These are phyloP conservation scores for Diospyros kaki DNA, from an alignment of 148 eudicot species.

Conservation along the genomic window DNA sequence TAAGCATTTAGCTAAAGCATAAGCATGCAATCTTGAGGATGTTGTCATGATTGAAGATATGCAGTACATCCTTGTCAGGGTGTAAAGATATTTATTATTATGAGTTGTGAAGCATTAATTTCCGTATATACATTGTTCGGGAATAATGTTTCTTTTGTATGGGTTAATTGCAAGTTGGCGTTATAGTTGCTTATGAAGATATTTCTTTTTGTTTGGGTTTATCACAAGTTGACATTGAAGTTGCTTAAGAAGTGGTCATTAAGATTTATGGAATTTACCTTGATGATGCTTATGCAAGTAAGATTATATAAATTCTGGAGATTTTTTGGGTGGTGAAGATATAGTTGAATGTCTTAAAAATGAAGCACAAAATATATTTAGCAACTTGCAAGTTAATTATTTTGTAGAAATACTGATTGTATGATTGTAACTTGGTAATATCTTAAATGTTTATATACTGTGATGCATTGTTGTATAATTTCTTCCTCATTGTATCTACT, in stretches of 20 bases:
- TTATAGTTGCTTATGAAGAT: neutral
- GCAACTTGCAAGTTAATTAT: neutral
- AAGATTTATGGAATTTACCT: neutral
- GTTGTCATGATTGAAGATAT: neutral
- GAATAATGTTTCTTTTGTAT: neutral
- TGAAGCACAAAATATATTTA: neutral
- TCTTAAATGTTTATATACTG: neutral
- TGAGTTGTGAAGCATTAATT: neutral
- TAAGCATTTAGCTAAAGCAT: constrained; percentile 23
- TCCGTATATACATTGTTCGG: neutral
- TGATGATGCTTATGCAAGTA: neutral
- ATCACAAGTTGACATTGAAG: neutral
- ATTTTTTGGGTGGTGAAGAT: neutral
- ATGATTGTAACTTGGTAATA: neutral
- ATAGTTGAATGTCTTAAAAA: neutral
- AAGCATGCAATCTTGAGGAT: neutral
- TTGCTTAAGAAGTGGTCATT: neutral
- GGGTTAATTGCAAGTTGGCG: neutral
- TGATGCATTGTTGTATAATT: neutral
- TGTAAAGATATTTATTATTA: neutral
- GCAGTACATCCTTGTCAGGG: neutral
- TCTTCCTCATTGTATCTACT: neutral
- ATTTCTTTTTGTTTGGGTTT: neutral
- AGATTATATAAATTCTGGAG: neutral
- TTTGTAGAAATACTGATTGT: neutral